These are phyloP conservation scores for Fagopyrum tataricum DNA, from an alignment of 148 eudicot species.

Conservation along the genomic window DNA sequence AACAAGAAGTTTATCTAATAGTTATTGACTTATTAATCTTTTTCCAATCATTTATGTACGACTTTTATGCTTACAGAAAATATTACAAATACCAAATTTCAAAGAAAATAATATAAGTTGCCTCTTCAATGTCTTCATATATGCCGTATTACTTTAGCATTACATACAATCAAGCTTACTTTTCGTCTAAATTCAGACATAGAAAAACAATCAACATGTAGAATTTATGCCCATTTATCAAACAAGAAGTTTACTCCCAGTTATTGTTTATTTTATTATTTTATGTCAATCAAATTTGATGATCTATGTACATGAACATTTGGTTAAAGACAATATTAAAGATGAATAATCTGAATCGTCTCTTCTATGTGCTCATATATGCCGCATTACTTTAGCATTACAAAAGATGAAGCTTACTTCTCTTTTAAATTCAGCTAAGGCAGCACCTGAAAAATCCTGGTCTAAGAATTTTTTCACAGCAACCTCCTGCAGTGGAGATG, in stretches of 20 bases:
- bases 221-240: too few relatives aligned
- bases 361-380: neutral
- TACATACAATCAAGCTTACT: conserved; percentile 35
- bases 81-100: neutral
- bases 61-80: neutral
- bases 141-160: conserved; percentile 1
- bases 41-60: neutral
- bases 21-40: neutral
- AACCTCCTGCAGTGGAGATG: conserved; percentile 64
- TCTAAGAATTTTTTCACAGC: too few relatives aligned
- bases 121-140: neutral
- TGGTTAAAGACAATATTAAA: neutral
- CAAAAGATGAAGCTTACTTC: conserved; percentile 46
- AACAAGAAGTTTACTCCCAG: too few relatives aligned
- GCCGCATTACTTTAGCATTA: neutral
- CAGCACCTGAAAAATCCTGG: conserved; percentile 98
- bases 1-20: neutral
- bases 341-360: neutral
- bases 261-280: too few relatives aligned
- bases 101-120: neutral
- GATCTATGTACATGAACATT: too few relatives aligned
- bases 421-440: conserved; percentile 93
- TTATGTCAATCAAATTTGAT: too few relatives aligned
- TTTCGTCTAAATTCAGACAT: conserved; percentile 75
- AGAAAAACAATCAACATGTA: too few relatives aligned